Conservation (phyloP, 306 rosid species). For the Lupinus albus region DNA sequence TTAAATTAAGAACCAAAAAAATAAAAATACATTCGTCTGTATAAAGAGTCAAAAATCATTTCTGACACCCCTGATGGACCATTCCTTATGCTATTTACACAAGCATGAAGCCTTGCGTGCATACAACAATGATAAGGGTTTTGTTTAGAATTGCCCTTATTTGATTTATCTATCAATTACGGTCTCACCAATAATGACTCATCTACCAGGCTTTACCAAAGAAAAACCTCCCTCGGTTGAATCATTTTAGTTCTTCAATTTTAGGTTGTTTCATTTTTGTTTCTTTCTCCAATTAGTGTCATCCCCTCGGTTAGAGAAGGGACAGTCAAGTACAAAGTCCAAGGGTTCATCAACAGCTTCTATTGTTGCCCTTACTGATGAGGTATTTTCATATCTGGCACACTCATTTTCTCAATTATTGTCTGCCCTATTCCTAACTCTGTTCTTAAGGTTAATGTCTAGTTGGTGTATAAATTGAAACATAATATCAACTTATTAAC, state of each 20-base stretch:
- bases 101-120: no score
- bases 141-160: no score
- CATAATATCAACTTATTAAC: constrained; percentile 10
- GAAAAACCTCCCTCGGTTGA: constrained; percentile 8
- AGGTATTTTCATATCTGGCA: constrained; percentile 44
- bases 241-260: constrained; percentile 2
- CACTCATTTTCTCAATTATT: neutral
- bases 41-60: no score
- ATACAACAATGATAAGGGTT: no score
- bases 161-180: no score
- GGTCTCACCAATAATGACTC: no score
- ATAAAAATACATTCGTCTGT: no score
- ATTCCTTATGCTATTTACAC: no score
- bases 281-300: neutral
- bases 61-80: no score
- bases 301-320: constrained; percentile 54
- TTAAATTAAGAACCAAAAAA: no score
- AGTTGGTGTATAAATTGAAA: constrained; percentile 15
- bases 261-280: neutral
- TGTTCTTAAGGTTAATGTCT: constrained; percentile 16
- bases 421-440: constrained; percentile 3
- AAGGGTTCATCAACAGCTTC: constrained; percentile 84
- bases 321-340: constrained; percentile 58
- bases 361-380: constrained; percentile 63
- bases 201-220: neutral